These are phyloP conservation scores for Sarocladium kiliense DNA, from an alignment of 2,329 filamentous ascomycete genomes.

Conservation along the genomic window DNA sequence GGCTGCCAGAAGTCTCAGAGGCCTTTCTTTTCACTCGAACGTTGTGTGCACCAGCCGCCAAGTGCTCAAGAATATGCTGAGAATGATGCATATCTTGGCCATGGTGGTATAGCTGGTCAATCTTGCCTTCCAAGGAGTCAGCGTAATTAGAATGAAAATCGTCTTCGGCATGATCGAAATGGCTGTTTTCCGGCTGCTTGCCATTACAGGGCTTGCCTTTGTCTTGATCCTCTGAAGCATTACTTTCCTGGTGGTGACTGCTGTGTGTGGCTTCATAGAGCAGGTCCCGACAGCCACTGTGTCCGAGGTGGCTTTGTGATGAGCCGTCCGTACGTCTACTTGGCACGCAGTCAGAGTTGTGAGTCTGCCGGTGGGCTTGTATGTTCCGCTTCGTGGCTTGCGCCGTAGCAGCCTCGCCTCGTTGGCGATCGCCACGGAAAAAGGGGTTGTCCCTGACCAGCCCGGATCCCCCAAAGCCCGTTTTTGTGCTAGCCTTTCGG, in stretches of 20 bases:
- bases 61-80: conserved; percentile 29
- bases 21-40: too few relatives aligned
- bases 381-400: conserved; percentile 16
- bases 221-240: neutral
- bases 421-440: conserved; percentile 23
- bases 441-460: conserved; percentile 26
- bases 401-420: conserved; percentile 16
- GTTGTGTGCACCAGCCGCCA: conserved; percentile 18
- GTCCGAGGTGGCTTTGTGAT: neutral
- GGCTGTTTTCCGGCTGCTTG: too few relatives aligned
- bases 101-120: conserved; percentile 26
- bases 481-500: neutral
- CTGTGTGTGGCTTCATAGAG: too few relatives aligned
- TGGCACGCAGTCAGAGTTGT: conserved; percentile 26
- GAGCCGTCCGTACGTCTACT: conserved; percentile 13
- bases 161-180: neutral
- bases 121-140: conserved; percentile 18
- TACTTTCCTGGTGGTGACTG: too few relatives aligned
- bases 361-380: conserved; percentile 15
- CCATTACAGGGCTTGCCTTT: too few relatives aligned
- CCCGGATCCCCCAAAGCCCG: conserved; percentile 11
- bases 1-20: neutral
- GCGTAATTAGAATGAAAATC: neutral
- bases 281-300: neutral
- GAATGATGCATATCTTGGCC: conserved; percentile 27